phyloP scores from a whole-genome alignment of 345 rosid genomes.

The Lepidium sativum region DNA sequence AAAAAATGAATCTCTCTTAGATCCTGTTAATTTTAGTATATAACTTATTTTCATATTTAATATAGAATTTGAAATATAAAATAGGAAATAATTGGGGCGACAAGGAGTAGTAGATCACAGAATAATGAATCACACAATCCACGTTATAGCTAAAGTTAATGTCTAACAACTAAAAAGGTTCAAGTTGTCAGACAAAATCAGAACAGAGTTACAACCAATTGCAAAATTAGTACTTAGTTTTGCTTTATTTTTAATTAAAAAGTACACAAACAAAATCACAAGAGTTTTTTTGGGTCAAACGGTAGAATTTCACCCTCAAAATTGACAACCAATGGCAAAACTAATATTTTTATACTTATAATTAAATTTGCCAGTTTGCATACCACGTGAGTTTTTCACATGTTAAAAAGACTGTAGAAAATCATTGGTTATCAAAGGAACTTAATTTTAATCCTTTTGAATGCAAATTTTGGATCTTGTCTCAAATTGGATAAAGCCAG shows the following conservation, averaged over 20 bases:
- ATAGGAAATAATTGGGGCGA: conserved; percentile 8
- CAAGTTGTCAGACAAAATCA: conserved; percentile 20
- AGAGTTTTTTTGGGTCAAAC: neutral
- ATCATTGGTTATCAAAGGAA: conserved; percentile 27
- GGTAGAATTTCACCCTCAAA: neutral
- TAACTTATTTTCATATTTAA: neutral
- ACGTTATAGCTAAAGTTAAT: neutral
- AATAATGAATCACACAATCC: conserved; percentile 13
- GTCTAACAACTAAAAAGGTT: neutral
- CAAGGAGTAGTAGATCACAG: conserved; percentile 16
- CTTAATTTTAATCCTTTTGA: conserved; percentile 1
- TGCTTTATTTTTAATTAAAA: neutral
- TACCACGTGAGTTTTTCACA: conserved; percentile 18
- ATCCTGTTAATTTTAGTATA: neutral
- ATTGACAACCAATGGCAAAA: neutral
- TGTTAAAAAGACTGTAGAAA: conserved; percentile 5
- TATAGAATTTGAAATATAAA: neutral
- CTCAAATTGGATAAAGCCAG: conserved; percentile 12
- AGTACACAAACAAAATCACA: neutral
- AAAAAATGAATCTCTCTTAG: neutral
- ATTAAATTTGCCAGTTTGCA: conserved; percentile 8
- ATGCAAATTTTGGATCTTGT: conserved; percentile 20
- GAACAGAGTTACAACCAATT: conserved; percentile 14
- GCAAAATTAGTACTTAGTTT: neutral
- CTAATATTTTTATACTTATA: neutral